These are phyloP conservation scores for Periconia sp. DNA, from an alignment of 2,329 filamentous ascomycete species.

Conservation along the genomic window DNA sequence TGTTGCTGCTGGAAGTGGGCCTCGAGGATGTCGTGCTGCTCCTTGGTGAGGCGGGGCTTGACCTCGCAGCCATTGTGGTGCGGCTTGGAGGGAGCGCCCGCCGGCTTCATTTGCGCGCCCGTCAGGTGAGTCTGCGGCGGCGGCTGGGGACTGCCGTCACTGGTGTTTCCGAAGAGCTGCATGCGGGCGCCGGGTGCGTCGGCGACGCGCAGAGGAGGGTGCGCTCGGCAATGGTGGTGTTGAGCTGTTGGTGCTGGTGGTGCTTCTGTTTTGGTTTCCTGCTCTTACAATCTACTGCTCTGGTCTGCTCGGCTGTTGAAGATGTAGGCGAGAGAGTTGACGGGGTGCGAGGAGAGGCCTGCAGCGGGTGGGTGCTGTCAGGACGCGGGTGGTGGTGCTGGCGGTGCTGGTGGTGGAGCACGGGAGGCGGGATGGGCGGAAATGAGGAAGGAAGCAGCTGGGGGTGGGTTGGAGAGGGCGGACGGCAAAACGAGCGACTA, in stretches of 20 bases:
- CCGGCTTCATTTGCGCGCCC: conserved; percentile 22
- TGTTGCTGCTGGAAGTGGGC: conserved; percentile 54
- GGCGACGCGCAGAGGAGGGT: conserved; percentile 21
- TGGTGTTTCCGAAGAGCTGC: conserved; percentile 17
- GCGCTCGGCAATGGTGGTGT: background rate
- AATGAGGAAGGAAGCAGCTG: conserved; percentile 3
- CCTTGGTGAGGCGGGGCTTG: conserved; percentile 59
- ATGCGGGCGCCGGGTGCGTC: conserved; percentile 32
- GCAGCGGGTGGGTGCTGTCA: background rate
- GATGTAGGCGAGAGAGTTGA: background rate
- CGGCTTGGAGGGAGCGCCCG: conserved; percentile 27
- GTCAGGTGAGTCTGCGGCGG: conserved; percentile 19
- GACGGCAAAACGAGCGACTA: conserved; percentile 17
- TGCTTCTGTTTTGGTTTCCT: no score
- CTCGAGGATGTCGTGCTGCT: conserved; percentile 60
- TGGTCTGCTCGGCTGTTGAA: background rate
- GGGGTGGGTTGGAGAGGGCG: conserved; percentile 1
- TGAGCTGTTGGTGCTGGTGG: no score
- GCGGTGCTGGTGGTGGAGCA: conserved; percentile 6
- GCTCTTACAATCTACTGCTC: no score
- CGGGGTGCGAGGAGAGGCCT: background rate
- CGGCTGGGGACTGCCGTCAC: conserved; percentile 19
- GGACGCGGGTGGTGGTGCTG: background rate
- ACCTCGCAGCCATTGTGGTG: conserved; percentile 46
- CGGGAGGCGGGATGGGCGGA: conserved; percentile 12